Evolutionary conservation across 257 asterid genomes (phyloP).

Genomic region (Solanum tacnaense): DNA sequence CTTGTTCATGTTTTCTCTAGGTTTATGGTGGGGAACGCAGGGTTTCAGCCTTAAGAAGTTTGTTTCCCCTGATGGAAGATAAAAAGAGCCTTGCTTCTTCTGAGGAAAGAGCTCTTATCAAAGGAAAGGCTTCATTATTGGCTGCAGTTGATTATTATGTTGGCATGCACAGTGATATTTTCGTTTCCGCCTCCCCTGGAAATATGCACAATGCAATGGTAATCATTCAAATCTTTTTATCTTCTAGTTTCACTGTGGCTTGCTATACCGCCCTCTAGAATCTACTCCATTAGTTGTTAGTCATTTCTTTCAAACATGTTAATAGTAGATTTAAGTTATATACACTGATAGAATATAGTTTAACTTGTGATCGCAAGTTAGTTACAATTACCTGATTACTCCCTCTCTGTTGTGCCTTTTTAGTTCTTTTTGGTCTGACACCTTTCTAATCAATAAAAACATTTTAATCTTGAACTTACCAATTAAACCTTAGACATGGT

Average conservation of each 20-base stretch:
- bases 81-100: slow-evolving; percentile 84
- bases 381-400: neutral
- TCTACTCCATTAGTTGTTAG: neutral
- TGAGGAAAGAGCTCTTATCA: slow-evolving; percentile 69
- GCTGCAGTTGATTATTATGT: slow-evolving; percentile 96
- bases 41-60: slow-evolving; percentile 53
- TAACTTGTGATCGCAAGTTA: neutral
- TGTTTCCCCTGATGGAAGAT: slow-evolving; percentile 91
- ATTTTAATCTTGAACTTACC: neutral
- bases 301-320: neutral
- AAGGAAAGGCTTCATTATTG: slow-evolving; percentile 86
- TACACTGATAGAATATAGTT: neutral
- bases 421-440: neutral
- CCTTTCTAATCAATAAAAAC: neutral
- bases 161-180: slow-evolving; percentile 89
- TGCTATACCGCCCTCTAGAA: neutral
- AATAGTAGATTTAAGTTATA: neutral
- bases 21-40: slow-evolving; percentile 96
- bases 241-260: neutral
- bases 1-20: slow-evolving; percentile 17
- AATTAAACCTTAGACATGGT: neutral
- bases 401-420: neutral
- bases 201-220: slow-evolving; percentile 98
- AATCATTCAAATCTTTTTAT: slow-evolving; percentile 7
- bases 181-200: slow-evolving; percentile 95